Base-by-base conservation (phyloP, 192 early-diverging fungal species). In the Gorgonomyces haynaldii region DNA sequence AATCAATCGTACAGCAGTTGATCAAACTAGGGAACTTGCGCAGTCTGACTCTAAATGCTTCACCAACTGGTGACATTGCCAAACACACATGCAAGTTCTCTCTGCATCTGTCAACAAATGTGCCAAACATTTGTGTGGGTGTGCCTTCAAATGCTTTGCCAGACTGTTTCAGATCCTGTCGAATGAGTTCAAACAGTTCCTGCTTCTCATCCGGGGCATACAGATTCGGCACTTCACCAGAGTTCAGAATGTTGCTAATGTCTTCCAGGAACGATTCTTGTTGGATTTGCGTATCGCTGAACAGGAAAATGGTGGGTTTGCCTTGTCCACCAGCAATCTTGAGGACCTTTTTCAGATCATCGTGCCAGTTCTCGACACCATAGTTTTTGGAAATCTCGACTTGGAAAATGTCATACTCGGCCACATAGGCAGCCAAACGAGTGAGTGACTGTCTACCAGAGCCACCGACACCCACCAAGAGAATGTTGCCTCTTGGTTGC, bases 1-100 rank as follows among this genome's bases (percentile, higher is more conserved):
- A 78, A 53, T 78, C 66, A 30, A 78, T 78, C 12, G 75, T 78
- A 43, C 75, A 78, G 46, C 75, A 78, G 51, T 78, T 78, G 39
- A 78, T 55, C 15, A 78, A 58, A 8, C 69, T 73, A 0, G 75
- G 75, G 37, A 78, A 78, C 44, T 77, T 71, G 25, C 75, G 24
- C 35, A 78, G 45, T 3, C 75, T 52, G 32, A 65, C 71, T 37
- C 75, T 41, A 55, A 78, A 78, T 3, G 75, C 71, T 37, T 78
- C 75, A 8, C 75, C 75, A 29, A 78, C 72, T 12, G 75, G 75
- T 53, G 63, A 67, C 75, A 78, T 78, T 40, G 59, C 61, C 16
- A 78, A 44, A 25, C 66, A 65, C 34, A 78, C 52, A 43, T 78
- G 75, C 4, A 78, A 45, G 35, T 78, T 76, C 48, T 78, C 72